Base-by-base conservation (phyloP, 1,139 yeast species). In the Kurtzmaniella quercitrusa region DNA sequence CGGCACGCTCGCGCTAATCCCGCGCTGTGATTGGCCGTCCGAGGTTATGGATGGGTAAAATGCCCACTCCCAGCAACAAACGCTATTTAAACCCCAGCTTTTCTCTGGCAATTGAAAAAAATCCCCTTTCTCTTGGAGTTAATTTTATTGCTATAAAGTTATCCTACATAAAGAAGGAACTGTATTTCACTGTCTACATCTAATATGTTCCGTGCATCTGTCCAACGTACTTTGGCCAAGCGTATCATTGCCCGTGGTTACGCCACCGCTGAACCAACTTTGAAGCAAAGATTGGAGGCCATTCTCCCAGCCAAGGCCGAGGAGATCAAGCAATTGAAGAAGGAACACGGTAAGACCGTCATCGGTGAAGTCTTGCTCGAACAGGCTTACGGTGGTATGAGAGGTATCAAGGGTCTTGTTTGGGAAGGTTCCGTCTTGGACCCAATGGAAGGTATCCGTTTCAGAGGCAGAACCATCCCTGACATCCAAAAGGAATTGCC, bases 381-480 rank as follows among this genome's bases (percentile, higher is more conserved):
- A 72, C 98, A 93, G 76, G 96, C 96, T 44, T 93, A 93, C 74
- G 98, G 98, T 79, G 98, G 98, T 81, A 89, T 88, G 96, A 85
- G 97, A 75, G 97, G 97, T 70, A 87, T 91, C 75, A 88, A 88
- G 74, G 96, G 96, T 62, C 79, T 93, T 59, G 97, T 93, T 50
- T 93, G 98, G 98, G 98, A 93, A 79, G 98, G 98, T 61, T 91
- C 98, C 46, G 98, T 93, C 46, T 79, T 93, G 68, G 98, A 93
- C 73, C 95, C 98, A 57, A 85, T 85, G 56, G 98, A 93, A 74
- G 98, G 98, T 64, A 93, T 93, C 68, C 85, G 97, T 68, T 93
- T 93, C 83, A 89, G 98, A 77, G 98, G 98, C 62, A 81, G 85
- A 73, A 91, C 98, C 60, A 93, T 93, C 59, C 97, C 98, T 55